These are phyloP conservation scores for Anthracocystis setariae DNA, from an alignment of 1,284 basidiomycete species.

Conservation along the genomic window DNA sequence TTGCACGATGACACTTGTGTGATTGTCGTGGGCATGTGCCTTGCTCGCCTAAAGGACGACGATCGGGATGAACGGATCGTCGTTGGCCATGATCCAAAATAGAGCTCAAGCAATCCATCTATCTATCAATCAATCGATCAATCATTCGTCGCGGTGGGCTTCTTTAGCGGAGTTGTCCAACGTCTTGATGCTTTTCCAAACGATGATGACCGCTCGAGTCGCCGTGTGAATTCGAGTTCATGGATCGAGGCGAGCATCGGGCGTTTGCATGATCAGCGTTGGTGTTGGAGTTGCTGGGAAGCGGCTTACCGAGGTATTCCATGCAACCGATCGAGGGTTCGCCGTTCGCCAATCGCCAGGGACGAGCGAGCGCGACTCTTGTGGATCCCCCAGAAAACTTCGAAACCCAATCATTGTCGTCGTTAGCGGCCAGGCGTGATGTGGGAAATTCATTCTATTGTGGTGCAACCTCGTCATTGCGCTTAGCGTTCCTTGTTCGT, in stretches of 20 bases:
- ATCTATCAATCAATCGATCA: too few species aligned
- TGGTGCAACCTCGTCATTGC: background rate
- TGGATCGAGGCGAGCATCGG: too few species aligned
- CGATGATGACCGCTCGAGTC: background rate
- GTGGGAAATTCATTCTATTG: too few species aligned
- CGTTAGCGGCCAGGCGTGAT: too few species aligned
- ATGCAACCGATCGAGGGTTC: constrained; percentile 13
- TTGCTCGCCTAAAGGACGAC: background rate
- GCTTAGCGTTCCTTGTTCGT: background rate
- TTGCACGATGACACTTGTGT: background rate
- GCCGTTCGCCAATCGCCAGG: background rate
- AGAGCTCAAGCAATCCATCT: constrained; percentile 1
- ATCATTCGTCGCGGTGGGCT: background rate
- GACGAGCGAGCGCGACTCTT: background rate
- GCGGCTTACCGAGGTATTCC: background rate
- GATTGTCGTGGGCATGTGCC: background rate
- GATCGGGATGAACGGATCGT: constrained; percentile 6
- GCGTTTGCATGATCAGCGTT: too few species aligned
- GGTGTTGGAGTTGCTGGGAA: too few species aligned
- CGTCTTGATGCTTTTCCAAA: background rate
- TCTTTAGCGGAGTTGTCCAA: background rate
- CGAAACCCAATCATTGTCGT: too few species aligned
- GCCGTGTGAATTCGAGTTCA: background rate
- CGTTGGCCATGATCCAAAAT: background rate
- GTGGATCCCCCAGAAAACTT: too few species aligned